Evolutionary conservation across 2,329 filamentous ascomycete species (phyloP), one percentile per base, ranked within the genome.

Genomic region (Fusarium pininemorale): DNA sequence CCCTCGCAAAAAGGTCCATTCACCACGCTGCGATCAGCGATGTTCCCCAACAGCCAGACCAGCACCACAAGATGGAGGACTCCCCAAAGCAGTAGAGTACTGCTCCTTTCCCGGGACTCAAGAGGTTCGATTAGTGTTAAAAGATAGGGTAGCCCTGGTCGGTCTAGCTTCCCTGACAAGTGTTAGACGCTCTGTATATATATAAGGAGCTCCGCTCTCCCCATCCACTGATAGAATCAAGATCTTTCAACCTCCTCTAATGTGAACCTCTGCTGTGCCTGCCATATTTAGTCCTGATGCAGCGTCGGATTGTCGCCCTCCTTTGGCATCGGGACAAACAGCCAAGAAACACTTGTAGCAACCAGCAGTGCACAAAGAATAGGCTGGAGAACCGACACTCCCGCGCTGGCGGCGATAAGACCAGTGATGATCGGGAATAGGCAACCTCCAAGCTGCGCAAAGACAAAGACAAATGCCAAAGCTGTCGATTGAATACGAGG

Each of bases 401-500:
- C 87, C 0, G 81, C 79, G 5, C 77, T 70, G 0, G 84, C 78
- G 0, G 87, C 87, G 18, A 90, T 82, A 4, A 89, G 76, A 3
- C 88, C 89, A 0, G 88, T 90, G 5, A 90, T 72, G 6, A 88
- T 85, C 0, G 89, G 88, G 64, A 90, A 90, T 0, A 89, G 73
- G 0, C 87, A 85, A 0, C 87, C 88, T 4, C 88, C 88, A 9
- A 88, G 83, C 74, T 90, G 88, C 0, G 87, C 87, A 26, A 89
- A 82, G 0, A 90, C 86, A 66, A 90, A 90, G 5, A 90, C 83
- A n/a, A 90, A 85, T 1, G 82, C 77, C 3, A 85, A 67, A 0
- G 83, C 83, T 0, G 83, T 84, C 0, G 83, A 75, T 13, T 79
- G 78, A 16, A 83, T 75, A 0, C 81, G 74, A 2, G 75, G 74